Base-by-base conservation (phyloP, 345 rosid genomes). In the Acer campestre region DNA sequence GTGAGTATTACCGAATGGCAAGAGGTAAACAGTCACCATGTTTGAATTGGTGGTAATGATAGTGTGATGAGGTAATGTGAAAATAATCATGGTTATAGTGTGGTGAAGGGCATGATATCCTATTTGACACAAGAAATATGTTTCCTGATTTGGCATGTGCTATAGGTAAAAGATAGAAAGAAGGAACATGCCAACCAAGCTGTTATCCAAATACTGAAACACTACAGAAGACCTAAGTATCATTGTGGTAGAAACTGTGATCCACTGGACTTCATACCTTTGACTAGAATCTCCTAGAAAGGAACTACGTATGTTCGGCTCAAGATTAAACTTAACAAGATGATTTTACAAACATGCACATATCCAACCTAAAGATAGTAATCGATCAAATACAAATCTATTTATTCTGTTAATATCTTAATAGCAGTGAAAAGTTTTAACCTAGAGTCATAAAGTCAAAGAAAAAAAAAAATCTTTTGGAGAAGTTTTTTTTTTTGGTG, bases 191-290 rank as follows among this genome's bases (percentile, higher is more conserved):
- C 38, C 38, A 6, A 68, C 29, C 58, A 44, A 42, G 55, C 53
- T 12, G 72, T 13, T 17, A 68, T 12, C 38, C 72, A 68, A n/a
- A 68, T 13, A 46, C 38, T 68, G 58, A 68, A 46, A 68, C 58
- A 16, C 7, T 14, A 68, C 56, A 68, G 58, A 68, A 40, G 27
- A 17, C 25, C 2, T 3, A 22, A 8, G 49, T 46, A 46, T 46
- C 49, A 11, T 10, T n/a, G 70, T 17, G 25, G 12, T n/a, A 2
- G 18, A 68, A 44, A 23, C 20, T 68, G 14, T 12, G 27, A 46
- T 4, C 49, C 70, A 22, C 7, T 18, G 8, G 29, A 53, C 22
- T 51, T 51, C 20, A 8, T 10, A 6, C 4, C 6, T 49, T 40
- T 35, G 61, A 58, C 48, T 17, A 20, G 51, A 29, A 29, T 51